Evolutionary conservation across 495 filamentous ascomycete species (phyloP), one percentile per base, ranked within the genome.

Genomic region (Aspergillus baeticus): DNA sequence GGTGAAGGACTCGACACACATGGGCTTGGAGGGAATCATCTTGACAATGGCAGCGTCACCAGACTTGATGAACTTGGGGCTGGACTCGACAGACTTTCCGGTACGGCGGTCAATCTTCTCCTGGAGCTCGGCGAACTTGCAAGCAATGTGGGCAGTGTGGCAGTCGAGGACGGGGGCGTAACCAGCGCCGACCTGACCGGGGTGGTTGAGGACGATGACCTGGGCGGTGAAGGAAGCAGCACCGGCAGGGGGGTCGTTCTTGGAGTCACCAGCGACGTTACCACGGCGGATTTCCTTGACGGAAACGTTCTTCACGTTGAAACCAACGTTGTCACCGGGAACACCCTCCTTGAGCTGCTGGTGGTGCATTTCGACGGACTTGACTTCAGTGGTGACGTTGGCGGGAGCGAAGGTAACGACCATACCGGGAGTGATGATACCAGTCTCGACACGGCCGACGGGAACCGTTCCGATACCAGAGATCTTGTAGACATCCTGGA

Each of bases 271-370:
- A 71, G 91, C 90, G 72, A 98, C 95, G 85, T 98, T 98, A 76
- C 94, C 94, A 93, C 94, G 94, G 80, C 94, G 94, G 73, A 98
- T 96, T 77, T 98, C 94, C 90, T 98, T 98, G 81, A 98, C 95
- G 75, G 94, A 98, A 69, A 98, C 94, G 94, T 98, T 98, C 93
- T 97, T 96, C 81, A 98, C 95, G 88, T 98, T 98, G 92, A 98
- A 98, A 68, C 94, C 94, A 73, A 98, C 94, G 82, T 98, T 98
- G 87, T 98, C 94, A 82, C 94, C 94, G 65, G 94, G 95, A 62
- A 91, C 69, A 90, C 94, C 94, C 84, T 96, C 90, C 69, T 79
- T 73, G 72, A 98, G 92, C 87, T 96, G 92, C 83, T 98, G 93
- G 90, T 98, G 94, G 84, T 97, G 92, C 94, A 98, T 98, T 84